phyloP scores from a whole-genome alignment of 345 rosid genomes.

The Noccaea bulbosa region DNA sequence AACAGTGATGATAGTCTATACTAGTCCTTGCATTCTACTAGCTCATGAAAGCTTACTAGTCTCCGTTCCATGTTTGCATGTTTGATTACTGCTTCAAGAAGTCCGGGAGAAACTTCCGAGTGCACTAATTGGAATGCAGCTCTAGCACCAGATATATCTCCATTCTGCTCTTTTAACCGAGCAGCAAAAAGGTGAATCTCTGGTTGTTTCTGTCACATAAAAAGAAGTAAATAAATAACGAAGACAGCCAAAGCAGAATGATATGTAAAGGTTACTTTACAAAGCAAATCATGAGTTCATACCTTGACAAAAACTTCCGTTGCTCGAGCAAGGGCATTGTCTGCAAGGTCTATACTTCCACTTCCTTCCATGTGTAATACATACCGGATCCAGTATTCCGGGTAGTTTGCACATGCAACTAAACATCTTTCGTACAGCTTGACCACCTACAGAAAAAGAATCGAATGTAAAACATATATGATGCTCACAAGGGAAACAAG shows the following conservation, averaged over 20 bases:
- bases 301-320: constrained; percentile 98
- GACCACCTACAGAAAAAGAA: constrained; percentile 65
- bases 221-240: constrained; percentile 28
- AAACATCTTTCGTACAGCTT: constrained; percentile 95
- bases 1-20: constrained; percentile 9
- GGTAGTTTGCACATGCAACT: constrained; percentile 94
- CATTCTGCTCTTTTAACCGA: constrained; percentile 84
- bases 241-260: not conserved
- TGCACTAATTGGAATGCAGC: constrained; percentile 90
- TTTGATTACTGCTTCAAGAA: constrained; percentile 90
- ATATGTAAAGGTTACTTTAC: not conserved
- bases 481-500: constrained; percentile 21
- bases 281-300: constrained; percentile 22
- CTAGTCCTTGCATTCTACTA: constrained; percentile 28
- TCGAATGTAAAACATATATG: constrained; percentile 22
- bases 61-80: constrained; percentile 98
- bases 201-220: constrained; percentile 72
- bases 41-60: constrained; percentile 54
- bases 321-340: constrained; percentile 90
- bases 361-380: constrained; percentile 76
- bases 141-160: constrained; percentile 79
- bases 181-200: constrained; percentile 95
- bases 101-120: constrained; percentile 87
- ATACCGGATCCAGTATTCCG: constrained; percentile 92
- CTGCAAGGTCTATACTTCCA: constrained; percentile 84